Conservation (phyloP, 2,329 filamentous ascomycete species). For the Pseudopyricularia cyperi region DNA sequence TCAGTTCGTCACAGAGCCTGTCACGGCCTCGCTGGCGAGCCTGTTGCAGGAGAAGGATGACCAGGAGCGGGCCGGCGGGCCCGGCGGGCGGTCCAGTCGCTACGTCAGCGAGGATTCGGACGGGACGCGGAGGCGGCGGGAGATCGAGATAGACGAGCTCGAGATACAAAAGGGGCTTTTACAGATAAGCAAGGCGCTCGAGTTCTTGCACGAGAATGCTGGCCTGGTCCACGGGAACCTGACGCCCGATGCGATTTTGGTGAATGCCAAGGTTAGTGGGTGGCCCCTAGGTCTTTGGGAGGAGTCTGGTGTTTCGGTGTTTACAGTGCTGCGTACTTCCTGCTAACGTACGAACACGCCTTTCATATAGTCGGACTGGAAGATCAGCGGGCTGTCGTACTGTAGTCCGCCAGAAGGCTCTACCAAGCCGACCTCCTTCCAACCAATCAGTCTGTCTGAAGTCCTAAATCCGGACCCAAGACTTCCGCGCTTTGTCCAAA, state of each 20-base stretch:
- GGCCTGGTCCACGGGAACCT: constrained; percentile 80
- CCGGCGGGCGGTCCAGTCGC: constrained; percentile 59
- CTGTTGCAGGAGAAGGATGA: constrained; percentile 81
- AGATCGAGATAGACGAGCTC: constrained; percentile 89
- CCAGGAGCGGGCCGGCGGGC: constrained; percentile 58
- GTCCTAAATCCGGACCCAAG: constrained; percentile 75
- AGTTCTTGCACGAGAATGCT: constrained; percentile 12
- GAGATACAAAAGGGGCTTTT: constrained; percentile 95
- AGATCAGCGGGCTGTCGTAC: constrained; percentile 89
- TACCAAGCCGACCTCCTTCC: constrained; percentile 60
- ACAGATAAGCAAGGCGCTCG: constrained; percentile 43
- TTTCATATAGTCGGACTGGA: constrained; percentile 72
- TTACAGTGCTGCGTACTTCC: background rate
- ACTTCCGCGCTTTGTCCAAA: constrained; percentile 68
- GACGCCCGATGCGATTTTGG: constrained; percentile 82
- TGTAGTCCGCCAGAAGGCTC: constrained; percentile 69
- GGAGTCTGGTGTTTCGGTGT: background rate
- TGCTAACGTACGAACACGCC: constrained; percentile 1
- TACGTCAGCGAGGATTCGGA: constrained; percentile 72
- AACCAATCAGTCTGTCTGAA: constrained; percentile 71
- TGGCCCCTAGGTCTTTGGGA: constrained; percentile 5
- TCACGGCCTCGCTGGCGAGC: constrained; percentile 77
- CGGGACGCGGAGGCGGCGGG: constrained; percentile 57
- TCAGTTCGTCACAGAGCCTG: constrained; percentile 89
- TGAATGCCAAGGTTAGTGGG: constrained; percentile 70